Evolutionary conservation across 2,329 filamentous ascomycete genomes (phyloP), one percentile per base, ranked within the genome.

Genomic region (Endoconidiophora polonica): DNA sequence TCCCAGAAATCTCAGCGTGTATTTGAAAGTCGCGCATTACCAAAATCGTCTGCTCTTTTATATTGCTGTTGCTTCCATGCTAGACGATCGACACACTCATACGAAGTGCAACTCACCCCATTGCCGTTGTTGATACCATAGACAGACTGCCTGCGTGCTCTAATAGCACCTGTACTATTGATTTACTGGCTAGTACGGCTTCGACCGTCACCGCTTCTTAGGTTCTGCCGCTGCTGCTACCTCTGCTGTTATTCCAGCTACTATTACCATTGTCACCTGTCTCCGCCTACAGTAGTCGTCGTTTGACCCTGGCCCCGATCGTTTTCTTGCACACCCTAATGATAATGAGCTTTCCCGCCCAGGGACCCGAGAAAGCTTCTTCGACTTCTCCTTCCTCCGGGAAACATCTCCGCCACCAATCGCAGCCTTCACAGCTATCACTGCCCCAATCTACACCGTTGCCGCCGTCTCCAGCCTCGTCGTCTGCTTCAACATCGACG

Each of bases 301-400:
- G 9, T 41, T n/a, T 41, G 39, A 33, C 46, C 14, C 46, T 29
- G 20, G 26, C 16, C 41, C 26, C 12, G 2, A 29, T 49, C 47
- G 12, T 22, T 39, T 45, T 22, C 48, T 42, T 22, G 40, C 20
- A 44, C 26, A 33, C 26, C 16, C 12, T 33, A 33, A 33, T 33
- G 26, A 52, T 45, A 52, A 52, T 52, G 49, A 52, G 39, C 45
- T 29, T 48, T 48, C 49, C 44, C 50, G 33, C 33, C 23, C 42
- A 20, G 37, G 50, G 40, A 40, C 18, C 33, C 50, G 45, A 52
- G 26, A 36, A 44, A 36, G 39, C 41, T 46, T 40, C 43, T 29
- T 33, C 38, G 9, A 24, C 37, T 7, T 16, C 39, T 18, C 18
- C 39, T 10, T 22, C 23, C 23, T 3, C 37, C 18, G 12, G 38